phyloP scores from a whole-genome alignment of 225 moss, liverwort and hornwort genomes.

The Marchantia polymorpha region DNA sequence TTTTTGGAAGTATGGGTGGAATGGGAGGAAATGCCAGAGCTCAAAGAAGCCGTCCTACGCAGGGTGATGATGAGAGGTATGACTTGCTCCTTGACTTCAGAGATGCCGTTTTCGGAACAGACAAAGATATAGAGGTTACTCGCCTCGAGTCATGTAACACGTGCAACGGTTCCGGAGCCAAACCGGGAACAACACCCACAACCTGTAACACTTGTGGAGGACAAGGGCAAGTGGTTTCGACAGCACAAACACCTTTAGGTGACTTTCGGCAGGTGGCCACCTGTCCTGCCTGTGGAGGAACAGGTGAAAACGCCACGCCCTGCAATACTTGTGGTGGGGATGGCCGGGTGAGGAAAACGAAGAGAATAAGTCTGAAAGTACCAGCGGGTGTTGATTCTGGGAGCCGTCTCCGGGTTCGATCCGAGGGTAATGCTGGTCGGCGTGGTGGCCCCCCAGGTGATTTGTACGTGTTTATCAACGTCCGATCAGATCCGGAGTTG shows the following conservation, averaged over 20 bases:
- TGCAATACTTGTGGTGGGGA: conserved; percentile 87
- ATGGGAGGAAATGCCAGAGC: conserved; percentile 49
- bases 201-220: conserved; percentile 88
- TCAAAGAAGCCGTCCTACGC: conserved; percentile 75
- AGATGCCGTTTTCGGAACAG: conserved; percentile 85
- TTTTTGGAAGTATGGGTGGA: conserved; percentile 78
- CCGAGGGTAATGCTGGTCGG: conserved; percentile 84
- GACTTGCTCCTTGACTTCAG: conserved; percentile 84
- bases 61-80: conserved; percentile 97
- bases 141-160: conserved; percentile 84
- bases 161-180: conserved; percentile 91
- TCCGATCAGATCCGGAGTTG: conserved; percentile 65
- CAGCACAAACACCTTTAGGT: conserved; percentile 92
- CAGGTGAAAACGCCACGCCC: conserved; percentile 79
- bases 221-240: conserved; percentile 95
- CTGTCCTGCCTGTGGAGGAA: conserved; percentile 88
- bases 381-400: conserved; percentile 95
- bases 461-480: conserved; percentile 85
- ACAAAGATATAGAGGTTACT: conserved; percentile 93
- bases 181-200: conserved; percentile 77
- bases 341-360: conserved; percentile 69
- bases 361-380: conserved; percentile 82
- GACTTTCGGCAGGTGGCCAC: conserved; percentile 93
- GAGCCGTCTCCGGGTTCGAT: conserved; percentile 78
- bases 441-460: conserved; percentile 88